phyloP scores from a whole-genome alignment of 345 rosid genomes.

The Hypericum perforatum region DNA sequence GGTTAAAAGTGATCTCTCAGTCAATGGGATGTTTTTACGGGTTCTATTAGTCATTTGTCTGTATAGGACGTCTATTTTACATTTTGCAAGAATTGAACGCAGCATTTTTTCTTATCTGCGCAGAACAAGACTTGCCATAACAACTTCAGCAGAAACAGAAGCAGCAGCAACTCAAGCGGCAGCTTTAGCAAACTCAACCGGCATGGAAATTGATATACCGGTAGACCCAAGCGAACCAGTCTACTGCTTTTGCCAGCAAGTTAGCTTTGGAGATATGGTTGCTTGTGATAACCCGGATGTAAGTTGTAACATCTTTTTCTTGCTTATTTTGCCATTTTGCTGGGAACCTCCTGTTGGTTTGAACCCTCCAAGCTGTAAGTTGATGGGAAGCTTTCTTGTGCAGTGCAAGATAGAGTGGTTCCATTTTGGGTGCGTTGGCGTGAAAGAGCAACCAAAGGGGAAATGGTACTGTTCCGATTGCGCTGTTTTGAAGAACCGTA shows the following conservation, averaged over 20 bases:
- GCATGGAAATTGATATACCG: slow-evolving; percentile 82
- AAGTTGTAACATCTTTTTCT: slow-evolving; percentile 13
- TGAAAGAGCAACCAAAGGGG: slow-evolving; percentile 83
- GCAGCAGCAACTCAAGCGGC: slow-evolving; percentile 31
- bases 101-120: slow-evolving; percentile 1
- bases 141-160: slow-evolving; percentile 28
- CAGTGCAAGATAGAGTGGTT: slow-evolving; percentile 99
- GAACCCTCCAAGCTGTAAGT: neutral
- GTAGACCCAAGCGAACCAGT: slow-evolving; percentile 98
- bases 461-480: slow-evolving; percentile 92
- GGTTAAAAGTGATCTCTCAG: too few relatives aligned
- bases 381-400: slow-evolving; percentile 10
- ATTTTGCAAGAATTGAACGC: neutral
- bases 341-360: neutral
- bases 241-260: slow-evolving; percentile 90
- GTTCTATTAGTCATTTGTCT: too few relatives aligned
- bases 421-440: slow-evolving; percentile 86
- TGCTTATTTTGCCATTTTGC: neutral
- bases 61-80: too few relatives aligned
- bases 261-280: slow-evolving; percentile 94
- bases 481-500: slow-evolving; percentile 51
- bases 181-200: slow-evolving; percentile 46
- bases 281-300: slow-evolving; percentile 92
- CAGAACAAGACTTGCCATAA: slow-evolving; percentile 66
- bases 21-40: too few relatives aligned